Base-by-base conservation (phyloP, 768 basidiomycete species). In the Rhizopogon vesiculosus region DNA sequence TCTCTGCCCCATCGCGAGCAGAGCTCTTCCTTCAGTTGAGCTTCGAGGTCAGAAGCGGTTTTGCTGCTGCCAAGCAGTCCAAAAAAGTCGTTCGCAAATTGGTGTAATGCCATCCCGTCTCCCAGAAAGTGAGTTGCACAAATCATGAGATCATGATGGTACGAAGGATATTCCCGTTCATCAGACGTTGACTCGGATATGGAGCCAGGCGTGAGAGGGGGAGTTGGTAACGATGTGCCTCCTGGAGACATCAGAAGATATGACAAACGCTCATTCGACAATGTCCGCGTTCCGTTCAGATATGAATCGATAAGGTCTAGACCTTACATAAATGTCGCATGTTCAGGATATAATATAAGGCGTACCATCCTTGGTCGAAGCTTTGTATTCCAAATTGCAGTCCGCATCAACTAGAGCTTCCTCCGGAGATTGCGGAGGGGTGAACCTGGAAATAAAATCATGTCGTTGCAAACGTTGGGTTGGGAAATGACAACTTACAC, bases 21-120 rank as follows among this genome's bases (percentile, higher is more conserved):
- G 68, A 73, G 74, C 59, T 75, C 75, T 19, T 67, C 59, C n/a
- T 57, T 53, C n/a, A 72, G 59, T 33, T 65, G 52, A 12, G 54
- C 53, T 25, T 68, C 62, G n/a, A 74, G 61, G 33, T 73, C 71
- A 46, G 63, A 56, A 18, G 65, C 59, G 29, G 65, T 63, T 43
- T 57, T 63, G 4, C 60, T 62, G 45, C 63, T 58, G 0, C 79
- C 84, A 41, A 92, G 72, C 3, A 93, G 72, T 16, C 72, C 68
- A 66, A 92, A 87, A 64, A 93, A 84, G 60, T 92, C 88, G 66
- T 91, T 90, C 25, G 87, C 89, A 58, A 87, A 88, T 56, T 81
- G 78, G 69, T 93, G 90, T 16, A 93, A 76, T 1, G 90, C 87
- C 85, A 92, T 91, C 19, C 92, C 92, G 65, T 94, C 92, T 18